These are phyloP conservation scores for Venturia aucupariae DNA, from an alignment of 2,329 filamentous ascomycete species.

Conservation along the genomic window DNA sequence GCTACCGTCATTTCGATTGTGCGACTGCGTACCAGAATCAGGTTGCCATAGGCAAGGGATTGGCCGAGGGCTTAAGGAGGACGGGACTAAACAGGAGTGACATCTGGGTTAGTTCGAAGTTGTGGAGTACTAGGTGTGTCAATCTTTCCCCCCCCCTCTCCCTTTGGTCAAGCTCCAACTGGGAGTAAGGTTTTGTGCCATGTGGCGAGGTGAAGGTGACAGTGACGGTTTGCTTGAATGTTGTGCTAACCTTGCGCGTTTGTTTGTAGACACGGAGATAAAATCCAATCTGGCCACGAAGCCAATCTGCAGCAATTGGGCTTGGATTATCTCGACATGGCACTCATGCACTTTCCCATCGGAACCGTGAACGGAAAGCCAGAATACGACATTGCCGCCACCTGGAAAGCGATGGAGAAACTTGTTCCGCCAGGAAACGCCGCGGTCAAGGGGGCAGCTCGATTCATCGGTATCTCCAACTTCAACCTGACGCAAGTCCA, in stretches of 20 bases:
- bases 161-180: too few species aligned
- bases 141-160: too few species aligned
- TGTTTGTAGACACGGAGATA: slow-evolving; percentile 12
- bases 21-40: slow-evolving; percentile 38
- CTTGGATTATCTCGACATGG: slow-evolving; percentile 33
- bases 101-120: slow-evolving; percentile 31
- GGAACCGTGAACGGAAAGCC: not conserved
- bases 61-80: slow-evolving; percentile 27
- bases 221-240: too few species aligned
- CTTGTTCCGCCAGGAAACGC: slow-evolving; percentile 6
- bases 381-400: slow-evolving; percentile 9
- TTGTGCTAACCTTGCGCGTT: too few species aligned
- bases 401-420: slow-evolving; percentile 14
- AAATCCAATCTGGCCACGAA: slow-evolving; percentile 19
- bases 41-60: slow-evolving; percentile 34
- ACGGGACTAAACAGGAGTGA: slow-evolving; percentile 26
- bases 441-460: slow-evolving; percentile 1
- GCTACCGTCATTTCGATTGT: slow-evolving; percentile 44
- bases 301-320: slow-evolving; percentile 28
- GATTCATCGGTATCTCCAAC: slow-evolving; percentile 14
- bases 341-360: slow-evolving; percentile 31
- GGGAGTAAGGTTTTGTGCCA: too few species aligned
- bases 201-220: too few species aligned
- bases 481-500: slow-evolving; percentile 10
- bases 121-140: slow-evolving; percentile 29